Percentiles rank a stretch among this genome's conserved stretches.
Evolutionary conservation across 371 early-diverging fungal genomes (phyloP).

Genomic region (Mucor sp.): DNA sequence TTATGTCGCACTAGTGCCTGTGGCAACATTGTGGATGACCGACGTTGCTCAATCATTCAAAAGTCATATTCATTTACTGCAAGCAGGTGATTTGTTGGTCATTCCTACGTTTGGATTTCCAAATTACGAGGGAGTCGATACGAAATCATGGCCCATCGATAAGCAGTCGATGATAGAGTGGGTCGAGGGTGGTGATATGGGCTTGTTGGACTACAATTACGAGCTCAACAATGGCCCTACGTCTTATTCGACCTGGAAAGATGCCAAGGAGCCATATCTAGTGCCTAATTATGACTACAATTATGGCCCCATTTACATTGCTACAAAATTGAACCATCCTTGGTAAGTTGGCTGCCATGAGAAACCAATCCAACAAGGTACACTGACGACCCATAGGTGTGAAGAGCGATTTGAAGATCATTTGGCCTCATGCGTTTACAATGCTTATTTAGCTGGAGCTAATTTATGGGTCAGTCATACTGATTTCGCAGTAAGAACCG

Average conservation of each 20-base stretch:
- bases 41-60: slow-evolving; percentile 18
- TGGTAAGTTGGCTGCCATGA: slow-evolving; percentile 25
- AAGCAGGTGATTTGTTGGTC: slow-evolving; percentile 36
- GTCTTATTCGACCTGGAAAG: slow-evolving; percentile 34
- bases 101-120: slow-evolving; percentile 45
- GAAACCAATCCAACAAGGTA: too few relatives aligned
- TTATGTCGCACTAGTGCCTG: slow-evolving; percentile 47
- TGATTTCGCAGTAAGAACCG: slow-evolving; percentile 36
- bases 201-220: slow-evolving; percentile 36
- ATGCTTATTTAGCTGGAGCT: slow-evolving; percentile 37
- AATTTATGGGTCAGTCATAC: slow-evolving; percentile 42
- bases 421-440: slow-evolving; percentile 38
- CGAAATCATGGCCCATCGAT: slow-evolving; percentile 26
- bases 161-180: slow-evolving; percentile 28
- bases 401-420: slow-evolving; percentile 49
- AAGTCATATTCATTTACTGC: slow-evolving; percentile 16
- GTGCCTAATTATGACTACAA: slow-evolving; percentile 39
- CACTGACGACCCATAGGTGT: slow-evolving; percentile 23
- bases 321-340: slow-evolving; percentile 33
- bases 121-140: slow-evolving; percentile 8
- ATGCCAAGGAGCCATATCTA: slow-evolving; percentile 35
- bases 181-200: slow-evolving; percentile 35
- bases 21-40: slow-evolving; percentile 29
- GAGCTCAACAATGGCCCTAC: slow-evolving; percentile 40
- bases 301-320: slow-evolving; percentile 40